These are phyloP conservation scores for Coniochaeta hoffmannii DNA, from an alignment of 2,329 filamentous ascomycete species.

Conservation along the genomic window DNA sequence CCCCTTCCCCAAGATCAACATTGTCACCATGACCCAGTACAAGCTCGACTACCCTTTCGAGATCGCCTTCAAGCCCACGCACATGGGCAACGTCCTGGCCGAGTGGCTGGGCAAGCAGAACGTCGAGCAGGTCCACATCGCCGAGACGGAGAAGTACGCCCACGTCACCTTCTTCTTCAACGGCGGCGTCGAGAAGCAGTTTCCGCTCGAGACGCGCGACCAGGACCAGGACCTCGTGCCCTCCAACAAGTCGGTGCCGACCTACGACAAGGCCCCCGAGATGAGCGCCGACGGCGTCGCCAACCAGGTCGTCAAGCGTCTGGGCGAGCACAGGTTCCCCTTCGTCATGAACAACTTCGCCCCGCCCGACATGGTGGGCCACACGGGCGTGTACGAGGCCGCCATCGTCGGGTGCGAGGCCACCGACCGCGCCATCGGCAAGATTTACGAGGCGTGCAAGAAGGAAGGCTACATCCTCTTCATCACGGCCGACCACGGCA, in stretches of 20 bases:
- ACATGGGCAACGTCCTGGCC: constrained; percentile 96
- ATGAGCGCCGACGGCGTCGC: constrained; percentile 93
- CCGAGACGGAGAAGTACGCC: constrained; percentile 98
- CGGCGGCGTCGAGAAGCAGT: constrained; percentile 94
- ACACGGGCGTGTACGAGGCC: constrained; percentile 95
- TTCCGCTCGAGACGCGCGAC: constrained; percentile 84
- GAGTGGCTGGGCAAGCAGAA: constrained; percentile 91
- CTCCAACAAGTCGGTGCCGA: constrained; percentile 82
- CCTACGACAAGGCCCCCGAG: constrained; percentile 89
- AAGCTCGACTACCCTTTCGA: constrained; percentile 91
- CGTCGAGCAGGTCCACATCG: constrained; percentile 89
- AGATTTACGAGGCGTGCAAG: constrained; percentile 90
- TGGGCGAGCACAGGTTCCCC: constrained; percentile 78
- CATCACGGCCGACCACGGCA: constrained; percentile 94
- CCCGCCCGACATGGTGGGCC: constrained; percentile 97
- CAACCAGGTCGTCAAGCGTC: constrained; percentile 80
- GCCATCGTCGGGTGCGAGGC: constrained; percentile 74
- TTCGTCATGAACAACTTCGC: constrained; percentile 99
- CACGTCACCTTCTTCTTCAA: constrained; percentile 99
- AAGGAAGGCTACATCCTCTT: constrained; percentile 89
- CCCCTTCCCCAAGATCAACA: constrained; percentile 81
- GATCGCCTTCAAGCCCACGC: constrained; percentile 86
- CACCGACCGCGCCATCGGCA: constrained; percentile 89
- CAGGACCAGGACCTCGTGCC: constrained; percentile 71
- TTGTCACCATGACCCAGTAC: constrained; percentile 98